Evolutionary conservation across 1,139 yeast genomes (phyloP), one percentile per base, ranked within the genome.

Genomic region (Eremothecium gossypii): DNA sequence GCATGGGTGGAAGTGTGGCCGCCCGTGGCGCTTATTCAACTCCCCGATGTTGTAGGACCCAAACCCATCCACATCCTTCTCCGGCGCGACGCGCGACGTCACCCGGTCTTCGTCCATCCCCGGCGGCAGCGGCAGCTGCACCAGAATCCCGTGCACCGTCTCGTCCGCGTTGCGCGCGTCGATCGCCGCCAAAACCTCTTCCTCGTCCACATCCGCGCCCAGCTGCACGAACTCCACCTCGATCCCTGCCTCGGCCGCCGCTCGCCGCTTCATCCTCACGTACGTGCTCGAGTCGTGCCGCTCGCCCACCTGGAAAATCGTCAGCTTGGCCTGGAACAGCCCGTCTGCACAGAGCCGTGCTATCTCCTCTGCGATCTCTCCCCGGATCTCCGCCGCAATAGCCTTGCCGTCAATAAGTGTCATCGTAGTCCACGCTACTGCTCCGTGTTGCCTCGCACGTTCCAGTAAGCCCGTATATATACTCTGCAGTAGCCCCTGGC

Each of bases 61-160:
- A 58, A 91, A 91, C 1, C 98, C 99, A 61, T 91, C 99, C 39
- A 93, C 96, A 57, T 91, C 99, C 68, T 91, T 91, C 43, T 72
- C 74, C 13, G 87, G 74, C 36, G 70, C 63, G 27, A 91, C 96
- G 14, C 89, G 76, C 51, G 77, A 75, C 41, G 96, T 89, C 52
- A 91, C 72, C 53, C 70, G 73, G 46, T 79, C 73, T 65, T 89
- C 97, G 60, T 85, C 76, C 51, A 91, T 71, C 55, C 84, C 93
- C 8, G 65, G 65, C 20, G 98, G 98, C 44, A 91, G 68, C 4
- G 98, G 98, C 57, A 91, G 73, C 67, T 91, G 98, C 41, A 91
- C 85, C 51, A 91, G 71, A 42, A 93, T 74, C 45, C 98, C 99
- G 58, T 91, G 94, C 39, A 87, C 89, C 13, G 68, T 55, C 30